Conservation (phyloP, 352 stramenopile genomes). For the Phytophthora capsici region DNA sequence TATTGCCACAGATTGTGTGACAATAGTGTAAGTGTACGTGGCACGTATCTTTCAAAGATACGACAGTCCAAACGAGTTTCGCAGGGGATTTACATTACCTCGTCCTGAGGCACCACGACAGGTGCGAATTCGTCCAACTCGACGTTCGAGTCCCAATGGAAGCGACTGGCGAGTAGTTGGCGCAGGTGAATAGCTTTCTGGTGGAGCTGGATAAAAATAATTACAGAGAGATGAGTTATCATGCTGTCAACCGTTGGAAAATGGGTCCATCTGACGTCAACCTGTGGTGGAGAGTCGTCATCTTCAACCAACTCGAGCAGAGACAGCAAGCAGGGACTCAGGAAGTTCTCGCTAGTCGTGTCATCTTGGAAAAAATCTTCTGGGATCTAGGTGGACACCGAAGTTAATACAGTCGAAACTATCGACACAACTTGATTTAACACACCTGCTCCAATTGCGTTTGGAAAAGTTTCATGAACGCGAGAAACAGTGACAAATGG, state of each 20-base stretch:
- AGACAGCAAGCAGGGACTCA: slow-evolving; percentile 64
- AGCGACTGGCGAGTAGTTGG: slow-evolving; percentile 46
- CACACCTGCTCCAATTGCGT: slow-evolving; percentile 64
- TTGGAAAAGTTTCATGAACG: slow-evolving; percentile 66
- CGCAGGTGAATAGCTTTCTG: slow-evolving; percentile 38
- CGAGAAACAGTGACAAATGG: slow-evolving; percentile 51
- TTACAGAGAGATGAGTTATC: slow-evolving; percentile 18
- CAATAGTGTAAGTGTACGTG: slow-evolving; percentile 5
- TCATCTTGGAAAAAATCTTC: slow-evolving; percentile 79
- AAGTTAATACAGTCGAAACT: too few species aligned
- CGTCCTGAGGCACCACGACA: slow-evolving; percentile 47
- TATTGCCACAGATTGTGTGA: not conserved
- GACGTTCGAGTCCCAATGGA: slow-evolving; percentile 34
- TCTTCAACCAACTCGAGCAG: slow-evolving; percentile 70
- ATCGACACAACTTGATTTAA: not conserved
- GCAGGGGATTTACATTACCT: slow-evolving; percentile 31
- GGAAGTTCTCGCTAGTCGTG: slow-evolving; percentile 63
- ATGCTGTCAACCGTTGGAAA: slow-evolving; percentile 1
- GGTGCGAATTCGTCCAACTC: slow-evolving; percentile 55
- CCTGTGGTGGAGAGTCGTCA: slow-evolving; percentile 43
- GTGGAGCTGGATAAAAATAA: slow-evolving; percentile 35
- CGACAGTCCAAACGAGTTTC: not conserved
- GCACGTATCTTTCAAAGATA: slow-evolving; percentile 30
- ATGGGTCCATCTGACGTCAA: slow-evolving; percentile 18
- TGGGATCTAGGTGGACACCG: slow-evolving; percentile 45